Percentiles rank a stretch among this genome's conserved stretches.
These are phyloP conservation scores for Lachancea sp. DNA, from an alignment of 805 yeast species.

Conservation along the genomic window DNA sequence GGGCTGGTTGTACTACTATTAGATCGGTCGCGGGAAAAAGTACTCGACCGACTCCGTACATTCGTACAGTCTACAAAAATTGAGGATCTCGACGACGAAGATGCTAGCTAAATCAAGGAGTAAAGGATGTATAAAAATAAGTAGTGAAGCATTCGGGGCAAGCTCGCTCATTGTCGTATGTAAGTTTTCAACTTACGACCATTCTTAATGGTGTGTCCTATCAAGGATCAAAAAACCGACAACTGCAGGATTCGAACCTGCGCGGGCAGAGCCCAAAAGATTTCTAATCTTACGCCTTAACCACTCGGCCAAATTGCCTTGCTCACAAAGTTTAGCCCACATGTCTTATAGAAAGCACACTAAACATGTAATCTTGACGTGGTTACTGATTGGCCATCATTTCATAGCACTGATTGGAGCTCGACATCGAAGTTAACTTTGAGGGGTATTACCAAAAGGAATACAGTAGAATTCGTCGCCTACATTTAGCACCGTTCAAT, in stretches of 20 bases:
- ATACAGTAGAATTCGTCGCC: too few species aligned
- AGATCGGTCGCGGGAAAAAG: constrained; percentile 24
- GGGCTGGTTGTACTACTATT: constrained; percentile 32
- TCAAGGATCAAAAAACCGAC: constrained; percentile 36
- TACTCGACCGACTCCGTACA: constrained; percentile 24
- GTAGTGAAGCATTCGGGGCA: neutral
- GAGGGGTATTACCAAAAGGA: too few species aligned
- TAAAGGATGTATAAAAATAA: neutral
- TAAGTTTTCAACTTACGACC: neutral
- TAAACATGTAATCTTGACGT: too few species aligned
- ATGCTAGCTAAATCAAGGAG: neutral
- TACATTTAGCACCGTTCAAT: too few species aligned
- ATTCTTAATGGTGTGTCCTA: neutral
- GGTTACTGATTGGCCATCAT: too few species aligned
- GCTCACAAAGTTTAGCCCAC: too few species aligned
- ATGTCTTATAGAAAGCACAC: too few species aligned
- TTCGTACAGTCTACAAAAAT: constrained; percentile 20
- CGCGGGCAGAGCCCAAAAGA: constrained; percentile 57
- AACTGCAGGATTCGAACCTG: constrained; percentile 71
- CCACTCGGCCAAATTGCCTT: constrained; percentile 53
- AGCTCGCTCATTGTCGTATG: neutral
- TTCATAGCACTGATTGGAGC: too few species aligned
- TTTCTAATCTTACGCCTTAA: constrained; percentile 55
- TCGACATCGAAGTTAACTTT: too few species aligned
- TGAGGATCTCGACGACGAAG: neutral